A percentile compares a stretch with the other conserved stretches of the same genome.
Conservation (phyloP, 768 basidiomycete species). For the Termitomyces sp. region DNA sequence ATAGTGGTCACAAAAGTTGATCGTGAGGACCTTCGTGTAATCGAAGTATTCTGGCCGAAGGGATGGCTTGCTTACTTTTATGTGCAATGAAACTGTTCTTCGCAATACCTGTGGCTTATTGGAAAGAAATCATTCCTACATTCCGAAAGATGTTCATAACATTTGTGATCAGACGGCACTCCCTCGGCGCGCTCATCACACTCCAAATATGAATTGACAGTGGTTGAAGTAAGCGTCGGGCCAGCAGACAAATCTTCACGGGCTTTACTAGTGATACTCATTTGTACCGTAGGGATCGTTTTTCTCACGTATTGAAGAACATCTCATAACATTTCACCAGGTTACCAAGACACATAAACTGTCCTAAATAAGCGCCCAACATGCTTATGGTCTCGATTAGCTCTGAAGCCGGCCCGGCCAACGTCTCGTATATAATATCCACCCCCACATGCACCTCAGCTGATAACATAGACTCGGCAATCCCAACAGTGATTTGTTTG, state of each 20-base stretch:
- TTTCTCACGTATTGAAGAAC: background rate
- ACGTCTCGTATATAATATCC: constrained; percentile 29
- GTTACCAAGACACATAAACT: background rate
- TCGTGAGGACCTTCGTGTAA: background rate
- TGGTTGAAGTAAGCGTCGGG: background rate
- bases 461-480: constrained; percentile 19
- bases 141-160: too few species aligned
- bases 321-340: background rate
- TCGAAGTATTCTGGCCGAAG: background rate
- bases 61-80: background rate
- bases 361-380: background rate
- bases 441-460: constrained; percentile 26
- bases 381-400: constrained; percentile 27
- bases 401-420: constrained; percentile 20
- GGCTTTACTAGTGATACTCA: background rate
- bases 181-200: background rate
- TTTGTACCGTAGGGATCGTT: background rate
- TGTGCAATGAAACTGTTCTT: background rate
- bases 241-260: background rate
- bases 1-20: background rate
- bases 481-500: constrained; percentile 29
- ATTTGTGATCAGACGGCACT: background rate
- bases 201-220: background rate
- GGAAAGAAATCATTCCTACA: background rate
- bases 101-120: background rate